phyloP scores from a whole-genome alignment of 2,329 filamentous ascomycete species.

The Metarhizium guizhouense region DNA sequence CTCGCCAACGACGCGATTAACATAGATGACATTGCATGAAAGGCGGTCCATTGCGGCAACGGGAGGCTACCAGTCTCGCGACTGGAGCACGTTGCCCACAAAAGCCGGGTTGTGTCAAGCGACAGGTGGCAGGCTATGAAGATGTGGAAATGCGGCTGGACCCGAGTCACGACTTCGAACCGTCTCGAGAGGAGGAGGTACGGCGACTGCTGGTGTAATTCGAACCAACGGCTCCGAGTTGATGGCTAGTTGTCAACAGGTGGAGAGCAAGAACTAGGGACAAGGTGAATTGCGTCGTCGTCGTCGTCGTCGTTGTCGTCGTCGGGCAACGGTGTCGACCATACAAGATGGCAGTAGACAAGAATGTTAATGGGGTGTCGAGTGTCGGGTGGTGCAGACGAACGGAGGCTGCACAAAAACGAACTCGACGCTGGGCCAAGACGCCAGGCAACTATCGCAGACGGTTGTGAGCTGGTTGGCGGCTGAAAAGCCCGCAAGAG shows the following conservation, averaged over 20 bases:
- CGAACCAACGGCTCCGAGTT: background rate
- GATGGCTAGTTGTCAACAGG: background rate
- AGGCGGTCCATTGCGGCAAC: constrained; percentile 48
- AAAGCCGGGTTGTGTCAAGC: constrained; percentile 14
- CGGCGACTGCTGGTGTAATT: background rate
- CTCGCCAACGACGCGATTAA: constrained; percentile 43
- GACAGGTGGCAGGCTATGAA: constrained; percentile 1
- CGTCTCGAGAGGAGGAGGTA: background rate
- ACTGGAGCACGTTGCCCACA: constrained; percentile 50
- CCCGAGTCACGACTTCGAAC: background rate
- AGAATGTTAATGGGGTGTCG: background rate
- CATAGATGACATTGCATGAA: constrained; percentile 51
- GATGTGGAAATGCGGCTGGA: background rate
- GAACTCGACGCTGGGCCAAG: background rate
- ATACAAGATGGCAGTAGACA: background rate
- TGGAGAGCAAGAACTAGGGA: background rate
- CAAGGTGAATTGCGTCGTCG: background rate
- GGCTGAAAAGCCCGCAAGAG: background rate
- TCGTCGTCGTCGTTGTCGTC: background rate
- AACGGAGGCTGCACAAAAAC: background rate
- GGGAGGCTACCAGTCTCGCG: constrained; percentile 50
- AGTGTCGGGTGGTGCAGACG: background rate
- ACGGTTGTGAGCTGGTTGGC: background rate
- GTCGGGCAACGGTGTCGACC: background rate
- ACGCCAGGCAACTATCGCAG: background rate